Evolutionary conservation across 352 stramenopile species (phyloP), one percentile per base, ranked within the genome.

Genomic region (Aphanomyces invadans): DNA sequence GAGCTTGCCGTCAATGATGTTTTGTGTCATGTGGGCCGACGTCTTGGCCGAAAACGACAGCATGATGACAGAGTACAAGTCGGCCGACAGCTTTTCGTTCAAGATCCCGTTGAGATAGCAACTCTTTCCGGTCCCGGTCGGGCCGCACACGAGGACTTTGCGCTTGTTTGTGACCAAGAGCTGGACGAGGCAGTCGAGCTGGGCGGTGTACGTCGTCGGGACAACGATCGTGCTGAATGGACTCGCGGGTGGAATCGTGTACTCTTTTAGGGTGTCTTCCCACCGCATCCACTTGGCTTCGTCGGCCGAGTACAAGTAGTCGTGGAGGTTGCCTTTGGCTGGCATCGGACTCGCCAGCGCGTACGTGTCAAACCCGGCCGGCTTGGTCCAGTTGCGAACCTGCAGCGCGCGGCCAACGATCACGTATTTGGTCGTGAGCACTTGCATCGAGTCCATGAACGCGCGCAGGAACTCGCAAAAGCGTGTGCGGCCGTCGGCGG

Each of bases 1-100:
- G 7, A 97, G 76, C 70, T 97, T 97, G n/a, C 91, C 90, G 60
- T 98, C 90, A 44, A 98, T 97, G 73, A 97, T 97, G 69, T 95
- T 94, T 59, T 98, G 92, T 2, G 92, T 97, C 91, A 97, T 97
- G 52, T 95, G 95, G 11, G 92, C 88, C 15, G 87, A 96, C 0
- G 92, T 97, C 72, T 97, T 97, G 0, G 92, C 92, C 17, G 88
- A 96, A 59, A 98, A 98, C 12, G 87, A 92, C 3, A 97, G 72
- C 72, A 86, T 89, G 39, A 98, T 81, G 9, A 94, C 76, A 11
- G 89, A 90, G 68, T 89, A 96, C 62, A 87, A 75, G 19, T 91
- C 78, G 48, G 85, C 80, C 10, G 87, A 81, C 4, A 97, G 70
- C 15, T 76, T 73, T 45, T 95, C 83, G 54, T 83, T 90, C 28